A percentile compares a stretch with the other conserved stretches of the same genome.
Evolutionary conservation across 306 rosid species (phyloP).

Genomic region (Citrullus colocynthis): DNA sequence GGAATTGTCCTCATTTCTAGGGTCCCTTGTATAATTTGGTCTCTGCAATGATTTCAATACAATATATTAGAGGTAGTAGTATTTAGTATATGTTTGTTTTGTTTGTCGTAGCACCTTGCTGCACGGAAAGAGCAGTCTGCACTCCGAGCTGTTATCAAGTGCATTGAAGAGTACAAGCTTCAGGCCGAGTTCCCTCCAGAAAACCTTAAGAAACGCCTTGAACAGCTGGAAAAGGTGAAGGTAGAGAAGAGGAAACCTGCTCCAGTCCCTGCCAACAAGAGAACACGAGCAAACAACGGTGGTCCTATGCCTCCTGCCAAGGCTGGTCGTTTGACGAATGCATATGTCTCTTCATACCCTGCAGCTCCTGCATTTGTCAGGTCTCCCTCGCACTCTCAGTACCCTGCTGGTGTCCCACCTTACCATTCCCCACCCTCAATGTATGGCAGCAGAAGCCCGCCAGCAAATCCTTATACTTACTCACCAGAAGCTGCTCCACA

Average conservation of each 20-base stretch:
- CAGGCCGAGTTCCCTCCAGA: conserved; percentile 80
- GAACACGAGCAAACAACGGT: conserved; percentile 84
- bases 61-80: background rate
- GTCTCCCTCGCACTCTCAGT: conserved; percentile 90
- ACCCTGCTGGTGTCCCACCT: conserved; percentile 77
- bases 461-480: conserved; percentile 58
- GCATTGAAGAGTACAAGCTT: conserved; percentile 95
- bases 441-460: conserved; percentile 97
- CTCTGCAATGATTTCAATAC: background rate
- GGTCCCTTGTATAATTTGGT: background rate
- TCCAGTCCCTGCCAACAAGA: conserved; percentile 85
- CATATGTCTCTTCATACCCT: conserved; percentile 95
- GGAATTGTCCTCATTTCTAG: background rate
- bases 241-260: conserved; percentile 74
- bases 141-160: conserved; percentile 75
- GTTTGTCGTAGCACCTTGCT: conserved; percentile 65
- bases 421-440: conserved; percentile 94
- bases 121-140: conserved; percentile 96
- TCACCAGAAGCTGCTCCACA: conserved; percentile 80
- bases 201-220: conserved; percentile 89
- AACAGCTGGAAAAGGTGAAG: conserved; percentile 91
- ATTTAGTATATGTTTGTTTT: background rate
- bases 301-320: conserved; percentile 99
- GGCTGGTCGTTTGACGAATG: conserved; percentile 95
- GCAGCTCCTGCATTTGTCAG: conserved; percentile 71